phyloP scores from a whole-genome alignment of 805 yeast species.

The Metschnikowia henanensis region DNA sequence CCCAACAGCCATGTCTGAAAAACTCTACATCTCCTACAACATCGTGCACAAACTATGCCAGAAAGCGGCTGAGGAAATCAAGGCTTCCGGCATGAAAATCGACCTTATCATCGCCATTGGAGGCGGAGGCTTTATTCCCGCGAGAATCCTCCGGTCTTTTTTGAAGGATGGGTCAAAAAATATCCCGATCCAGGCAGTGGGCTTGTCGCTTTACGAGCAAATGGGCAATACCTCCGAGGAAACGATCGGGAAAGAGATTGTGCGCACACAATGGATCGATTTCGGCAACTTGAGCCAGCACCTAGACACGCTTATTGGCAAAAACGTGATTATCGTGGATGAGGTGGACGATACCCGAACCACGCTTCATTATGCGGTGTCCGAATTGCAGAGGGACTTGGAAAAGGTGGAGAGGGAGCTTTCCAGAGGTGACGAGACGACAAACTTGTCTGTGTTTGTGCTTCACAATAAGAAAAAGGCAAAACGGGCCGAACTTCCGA shows the following conservation, averaged over 20 bases:
- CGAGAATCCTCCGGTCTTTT: constrained; percentile 20
- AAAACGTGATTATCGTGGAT: constrained; percentile 71
- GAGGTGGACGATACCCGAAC: constrained; percentile 89
- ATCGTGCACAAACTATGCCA: constrained; percentile 77
- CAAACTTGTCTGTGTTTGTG: constrained; percentile 74
- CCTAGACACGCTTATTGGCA: constrained; percentile 61
- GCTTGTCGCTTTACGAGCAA: constrained; percentile 20
- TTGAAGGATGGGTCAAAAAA: constrained; percentile 15
- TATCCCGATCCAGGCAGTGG: constrained; percentile 22
- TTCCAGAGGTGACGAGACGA: constrained; percentile 46
- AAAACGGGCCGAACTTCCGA: constrained; percentile 71
- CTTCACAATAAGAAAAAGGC: constrained; percentile 74
- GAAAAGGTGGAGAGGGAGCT: constrained; percentile 51
- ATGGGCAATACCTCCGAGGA: constrained; percentile 36
- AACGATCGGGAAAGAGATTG: constrained; percentile 42
- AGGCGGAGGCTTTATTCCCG: constrained; percentile 22
- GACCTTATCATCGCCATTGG: constrained; percentile 22
- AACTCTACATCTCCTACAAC: constrained; percentile 72
- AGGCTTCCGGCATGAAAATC: constrained; percentile 25
- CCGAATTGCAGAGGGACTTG: constrained; percentile 73
- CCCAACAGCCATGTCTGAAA: constrained; percentile 11
- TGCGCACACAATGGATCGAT: constrained; percentile 84
- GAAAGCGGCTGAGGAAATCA: constrained; percentile 57
- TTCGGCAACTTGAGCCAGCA: constrained; percentile 52
- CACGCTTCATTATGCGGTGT: constrained; percentile 75